These are phyloP conservation scores for Aspergillus sclerotiicarbonarius DNA, from an alignment of 495 filamentous ascomycete species.

Conservation along the genomic window DNA sequence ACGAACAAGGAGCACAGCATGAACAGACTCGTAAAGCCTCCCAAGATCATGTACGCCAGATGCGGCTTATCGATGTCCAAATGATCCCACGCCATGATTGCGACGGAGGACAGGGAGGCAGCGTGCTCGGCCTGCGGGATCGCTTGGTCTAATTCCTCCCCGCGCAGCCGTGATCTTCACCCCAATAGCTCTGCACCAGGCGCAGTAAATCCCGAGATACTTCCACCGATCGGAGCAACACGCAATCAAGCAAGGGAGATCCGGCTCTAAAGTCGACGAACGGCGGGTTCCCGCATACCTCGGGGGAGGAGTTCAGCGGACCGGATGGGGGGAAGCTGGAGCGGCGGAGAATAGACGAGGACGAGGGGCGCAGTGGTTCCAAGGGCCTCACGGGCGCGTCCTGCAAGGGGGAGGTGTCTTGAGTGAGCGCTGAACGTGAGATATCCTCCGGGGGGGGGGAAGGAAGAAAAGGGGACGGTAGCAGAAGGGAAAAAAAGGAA, in stretches of 20 bases:
- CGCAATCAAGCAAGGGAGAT: slow-evolving; percentile 1
- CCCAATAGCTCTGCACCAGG: neutral
- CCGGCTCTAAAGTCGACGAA: slow-evolving; percentile 5
- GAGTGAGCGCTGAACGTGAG: neutral
- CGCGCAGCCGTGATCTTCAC: neutral
- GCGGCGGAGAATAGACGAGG: slow-evolving; percentile 4
- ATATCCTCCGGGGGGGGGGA: neutral
- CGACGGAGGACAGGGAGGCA: neutral
- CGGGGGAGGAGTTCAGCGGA: neutral
- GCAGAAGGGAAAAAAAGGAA: slow-evolving; percentile 1
- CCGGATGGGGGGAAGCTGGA: slow-evolving; percentile 8
- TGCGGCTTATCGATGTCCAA: slow-evolving; percentile 91
- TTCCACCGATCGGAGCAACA: slow-evolving; percentile 10
- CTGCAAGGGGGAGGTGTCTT: slow-evolving; percentile 1
- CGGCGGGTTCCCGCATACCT: slow-evolving; percentile 14
- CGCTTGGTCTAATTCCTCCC: neutral
- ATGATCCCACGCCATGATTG: slow-evolving; percentile 87
- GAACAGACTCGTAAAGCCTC: slow-evolving; percentile 96
- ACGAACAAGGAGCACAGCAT: slow-evolving; percentile 98
- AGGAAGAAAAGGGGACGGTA: neutral
- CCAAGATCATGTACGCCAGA: slow-evolving; percentile 96
- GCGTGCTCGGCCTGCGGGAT: neutral
- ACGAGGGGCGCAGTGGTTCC: neutral
- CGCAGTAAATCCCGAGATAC: neutral
- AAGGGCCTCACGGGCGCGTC: slow-evolving; percentile 2